A percentile compares a stretch with the other conserved stretches of the same genome.
Conservation (phyloP, 2,329 filamentous ascomycete species). For the Verticillium dahliae region DNA sequence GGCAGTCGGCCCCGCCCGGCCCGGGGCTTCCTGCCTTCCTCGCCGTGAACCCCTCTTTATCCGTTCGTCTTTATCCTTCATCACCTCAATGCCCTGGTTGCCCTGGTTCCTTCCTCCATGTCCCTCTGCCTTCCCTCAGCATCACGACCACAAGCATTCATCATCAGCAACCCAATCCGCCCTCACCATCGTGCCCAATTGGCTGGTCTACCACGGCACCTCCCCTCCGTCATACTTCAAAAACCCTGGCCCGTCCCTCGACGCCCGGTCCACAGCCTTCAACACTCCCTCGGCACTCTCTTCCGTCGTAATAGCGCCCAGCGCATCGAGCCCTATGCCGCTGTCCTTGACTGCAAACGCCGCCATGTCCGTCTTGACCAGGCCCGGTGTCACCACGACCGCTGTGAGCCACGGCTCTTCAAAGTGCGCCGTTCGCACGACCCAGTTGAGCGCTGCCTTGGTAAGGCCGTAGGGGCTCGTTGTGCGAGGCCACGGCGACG, state of each 20-base stretch:
- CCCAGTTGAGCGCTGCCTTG: conserved; percentile 14
- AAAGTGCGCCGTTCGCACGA: conserved; percentile 12
- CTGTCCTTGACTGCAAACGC: background rate
- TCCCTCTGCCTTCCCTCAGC: background rate
- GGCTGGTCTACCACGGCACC: background rate
- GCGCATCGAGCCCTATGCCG: background rate
- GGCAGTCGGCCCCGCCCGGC: background rate
- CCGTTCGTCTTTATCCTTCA: too few relatives aligned
- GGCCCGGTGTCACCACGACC: conserved; percentile 12
- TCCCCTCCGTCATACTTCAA: background rate
- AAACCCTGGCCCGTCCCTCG: background rate
- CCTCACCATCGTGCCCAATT: too few relatives aligned
- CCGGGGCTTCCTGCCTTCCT: background rate
- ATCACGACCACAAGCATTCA: background rate
- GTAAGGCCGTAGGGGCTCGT: conserved; percentile 12
- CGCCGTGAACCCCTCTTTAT: background rate
- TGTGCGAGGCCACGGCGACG: background rate
- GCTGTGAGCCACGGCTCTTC: conserved; percentile 18
- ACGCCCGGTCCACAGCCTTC: background rate
- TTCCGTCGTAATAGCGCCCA: conserved; percentile 10
- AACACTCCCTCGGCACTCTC: conserved; percentile 6
- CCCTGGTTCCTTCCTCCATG: background rate
- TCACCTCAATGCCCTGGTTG: too few relatives aligned
- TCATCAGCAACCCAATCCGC: background rate
- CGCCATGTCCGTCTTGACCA: conserved; percentile 9